Evolutionary conservation across 2,329 filamentous ascomycete species (phyloP).

Genomic region (Arachnopeziza araneosa): DNA sequence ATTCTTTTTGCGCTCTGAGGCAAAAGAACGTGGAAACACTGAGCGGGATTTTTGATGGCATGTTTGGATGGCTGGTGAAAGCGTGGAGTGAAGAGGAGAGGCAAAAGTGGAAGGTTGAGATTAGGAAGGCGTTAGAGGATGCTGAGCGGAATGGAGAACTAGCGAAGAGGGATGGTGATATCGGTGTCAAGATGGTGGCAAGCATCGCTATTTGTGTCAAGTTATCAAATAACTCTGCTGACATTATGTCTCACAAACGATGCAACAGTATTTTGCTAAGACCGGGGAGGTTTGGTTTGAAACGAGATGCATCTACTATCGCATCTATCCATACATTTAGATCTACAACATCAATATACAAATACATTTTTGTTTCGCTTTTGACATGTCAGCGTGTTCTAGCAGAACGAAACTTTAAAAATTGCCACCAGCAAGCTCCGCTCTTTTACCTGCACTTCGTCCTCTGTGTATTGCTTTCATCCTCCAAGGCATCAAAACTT

Average conservation of each 20-base stretch:
- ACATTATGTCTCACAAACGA: too few species aligned
- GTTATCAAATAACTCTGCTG: too few species aligned
- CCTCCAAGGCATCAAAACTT: neutral
- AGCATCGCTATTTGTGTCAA: neutral
- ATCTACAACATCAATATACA: too few species aligned
- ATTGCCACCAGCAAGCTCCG: neutral
- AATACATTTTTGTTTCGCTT: too few species aligned
- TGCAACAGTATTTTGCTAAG: too few species aligned
- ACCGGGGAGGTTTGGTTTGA: too few species aligned
- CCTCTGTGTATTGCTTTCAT: constrained; percentile 8
- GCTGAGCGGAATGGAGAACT: neutral
- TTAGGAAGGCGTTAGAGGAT: neutral
- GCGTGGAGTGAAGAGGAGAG: neutral
- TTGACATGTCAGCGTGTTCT: neutral
- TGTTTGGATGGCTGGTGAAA: neutral
- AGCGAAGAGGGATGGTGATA: neutral
- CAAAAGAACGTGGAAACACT: neutral
- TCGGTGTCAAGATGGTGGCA: neutral
- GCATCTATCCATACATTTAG: too few species aligned
- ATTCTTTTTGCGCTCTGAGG: neutral
- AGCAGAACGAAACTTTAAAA: neutral
- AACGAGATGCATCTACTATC: too few species aligned
- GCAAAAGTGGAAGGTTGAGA: neutral
- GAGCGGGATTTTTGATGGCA: neutral
- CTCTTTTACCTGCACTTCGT: neutral